Base-by-base conservation (phyloP, 768 basidiomycete genomes). In the Lanmaoa rubissima region DNA sequence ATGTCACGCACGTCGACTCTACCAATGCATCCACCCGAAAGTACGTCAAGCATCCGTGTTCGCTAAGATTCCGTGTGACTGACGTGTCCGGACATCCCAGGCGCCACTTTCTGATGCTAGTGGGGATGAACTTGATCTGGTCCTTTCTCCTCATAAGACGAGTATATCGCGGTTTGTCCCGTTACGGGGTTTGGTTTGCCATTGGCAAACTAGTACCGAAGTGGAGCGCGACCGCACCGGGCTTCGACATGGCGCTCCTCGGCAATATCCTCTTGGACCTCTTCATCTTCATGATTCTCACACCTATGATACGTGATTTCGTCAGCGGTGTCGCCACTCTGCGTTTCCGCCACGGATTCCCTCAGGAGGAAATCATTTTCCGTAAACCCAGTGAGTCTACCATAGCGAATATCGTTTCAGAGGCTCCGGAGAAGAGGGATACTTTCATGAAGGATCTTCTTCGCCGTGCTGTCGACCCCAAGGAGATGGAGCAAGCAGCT, bases 321-420 rank as follows among this genome's bases (percentile, higher is more conserved):
- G 11, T 66, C 43, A 47, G 14, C 11, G 62, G 66, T 21, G 19
- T 51, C 8, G 63, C 58, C 10, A 36, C 44, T 5, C 44, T 73
- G 46, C 70, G 70, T 50, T 57, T 62, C 49, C 61, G 58, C 48
- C 56, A 69, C 28, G 71, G 71, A 24, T 71, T 73, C 38, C 69
- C 65, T 5, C 49, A 43, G 38, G 39, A 64, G 28, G 70, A 71
- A 48, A 58, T 71, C 5, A 51, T 73, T 1, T 73, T 73, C 40
- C 69, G 71, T 38, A 71, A 62, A 39, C 72, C 64, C 10, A 73
- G 62, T 16, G 45, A 58, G 35, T 59, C 71, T 7, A 68, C 71
- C 31, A 48, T 66, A 12, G 60, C 62, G 12, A 65, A 66, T 39
- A 60, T 71, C 21, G 46, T 66, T 34, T 40, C 63, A 35, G 63